These are phyloP conservation scores for Warburgia ugandensis DNA, from an alignment of 164 flowering plant species.

Conservation along the genomic window DNA sequence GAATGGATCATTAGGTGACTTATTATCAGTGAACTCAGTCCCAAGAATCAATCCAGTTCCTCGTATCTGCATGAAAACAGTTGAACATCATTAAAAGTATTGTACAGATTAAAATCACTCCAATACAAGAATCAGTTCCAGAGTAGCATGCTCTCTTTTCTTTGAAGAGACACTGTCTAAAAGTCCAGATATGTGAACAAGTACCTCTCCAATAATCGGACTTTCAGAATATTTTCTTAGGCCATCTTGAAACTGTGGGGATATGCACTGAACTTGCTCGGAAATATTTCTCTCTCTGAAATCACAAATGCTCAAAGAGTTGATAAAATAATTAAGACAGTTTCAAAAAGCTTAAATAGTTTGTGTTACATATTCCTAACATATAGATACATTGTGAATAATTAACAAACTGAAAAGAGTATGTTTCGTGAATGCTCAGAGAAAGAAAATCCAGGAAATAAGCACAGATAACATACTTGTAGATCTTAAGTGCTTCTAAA, in stretches of 20 bases:
- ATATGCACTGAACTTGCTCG: conserved; percentile 50
- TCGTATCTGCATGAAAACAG: conserved; percentile 51
- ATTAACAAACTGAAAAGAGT: too few species aligned
- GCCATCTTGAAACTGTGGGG: conserved; percentile 87
- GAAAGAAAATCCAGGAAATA: neutral
- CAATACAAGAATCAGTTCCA: neutral
- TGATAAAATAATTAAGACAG: too few species aligned
- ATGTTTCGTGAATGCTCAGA: too few species aligned
- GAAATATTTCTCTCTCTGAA: conserved; percentile 83
- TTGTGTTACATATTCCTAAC: too few species aligned
- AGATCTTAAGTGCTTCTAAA: conserved; percentile 77
- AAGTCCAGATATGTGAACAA: too few species aligned
- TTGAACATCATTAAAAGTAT: neutral
- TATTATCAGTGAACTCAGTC: conserved; percentile 83
- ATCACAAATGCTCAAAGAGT: too few species aligned
- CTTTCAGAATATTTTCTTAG: conserved; percentile 71
- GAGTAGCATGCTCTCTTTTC: neutral
- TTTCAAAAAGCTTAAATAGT: too few species aligned
- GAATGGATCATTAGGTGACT: conserved; percentile 84
- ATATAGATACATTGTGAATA: too few species aligned
- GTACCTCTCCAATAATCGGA: conserved; percentile 95
- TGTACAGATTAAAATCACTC: neutral
- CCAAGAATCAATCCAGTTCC: conserved; percentile 94
- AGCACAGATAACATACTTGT: conserved; percentile 47
- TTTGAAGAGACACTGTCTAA: too few species aligned